Evolutionary conservation across 23 red algal species (phyloP).

Genomic region (Porphyridium purpureum): DNA sequence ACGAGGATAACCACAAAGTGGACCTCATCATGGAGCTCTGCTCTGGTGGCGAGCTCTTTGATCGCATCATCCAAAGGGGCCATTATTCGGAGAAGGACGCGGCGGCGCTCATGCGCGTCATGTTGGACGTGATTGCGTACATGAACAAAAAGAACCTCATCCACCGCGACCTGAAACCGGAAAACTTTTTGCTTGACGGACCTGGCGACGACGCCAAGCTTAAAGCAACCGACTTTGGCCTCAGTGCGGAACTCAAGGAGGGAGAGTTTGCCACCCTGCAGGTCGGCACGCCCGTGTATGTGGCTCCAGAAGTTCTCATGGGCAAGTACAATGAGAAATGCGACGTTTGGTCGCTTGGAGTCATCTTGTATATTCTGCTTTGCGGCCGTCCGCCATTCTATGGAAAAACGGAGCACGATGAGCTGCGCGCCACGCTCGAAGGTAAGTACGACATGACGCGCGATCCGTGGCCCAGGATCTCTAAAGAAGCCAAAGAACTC

Average conservation of each 20-base stretch:
- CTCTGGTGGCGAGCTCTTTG: not conserved
- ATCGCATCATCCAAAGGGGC: not conserved
- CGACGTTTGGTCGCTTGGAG: slow-evolving; percentile 78
- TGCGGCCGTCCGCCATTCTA: slow-evolving; percentile 60
- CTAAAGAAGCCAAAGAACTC: slow-evolving; percentile 4
- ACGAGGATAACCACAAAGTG: not conserved
- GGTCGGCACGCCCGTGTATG: slow-evolving; percentile 67
- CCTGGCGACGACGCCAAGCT: slow-evolving; percentile 26
- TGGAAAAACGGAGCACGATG: slow-evolving; percentile 9
- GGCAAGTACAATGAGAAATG: slow-evolving; percentile 42
- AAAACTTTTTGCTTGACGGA: slow-evolving; percentile 61
- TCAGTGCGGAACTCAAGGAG: slow-evolving; percentile 10
- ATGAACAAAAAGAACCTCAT: slow-evolving; percentile 35
- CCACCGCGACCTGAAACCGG: slow-evolving; percentile 87
- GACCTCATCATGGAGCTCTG: not conserved
- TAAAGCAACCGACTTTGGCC: slow-evolving; percentile 78
- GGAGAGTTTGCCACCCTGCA: slow-evolving; percentile 5
- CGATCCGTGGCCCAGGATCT: slow-evolving; percentile 4
- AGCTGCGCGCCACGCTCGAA: not conserved
- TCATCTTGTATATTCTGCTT: slow-evolving; percentile 68
- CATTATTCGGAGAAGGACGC: slow-evolving; percentile 65
- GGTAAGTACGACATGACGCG: not conserved
- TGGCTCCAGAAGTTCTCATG: slow-evolving; percentile 73
- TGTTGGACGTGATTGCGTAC: slow-evolving; percentile 39
- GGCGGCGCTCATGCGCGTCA: slow-evolving; percentile 16